phyloP scores from a whole-genome alignment of 768 basidiomycete genomes.

The Lactarius hatsudake region DNA sequence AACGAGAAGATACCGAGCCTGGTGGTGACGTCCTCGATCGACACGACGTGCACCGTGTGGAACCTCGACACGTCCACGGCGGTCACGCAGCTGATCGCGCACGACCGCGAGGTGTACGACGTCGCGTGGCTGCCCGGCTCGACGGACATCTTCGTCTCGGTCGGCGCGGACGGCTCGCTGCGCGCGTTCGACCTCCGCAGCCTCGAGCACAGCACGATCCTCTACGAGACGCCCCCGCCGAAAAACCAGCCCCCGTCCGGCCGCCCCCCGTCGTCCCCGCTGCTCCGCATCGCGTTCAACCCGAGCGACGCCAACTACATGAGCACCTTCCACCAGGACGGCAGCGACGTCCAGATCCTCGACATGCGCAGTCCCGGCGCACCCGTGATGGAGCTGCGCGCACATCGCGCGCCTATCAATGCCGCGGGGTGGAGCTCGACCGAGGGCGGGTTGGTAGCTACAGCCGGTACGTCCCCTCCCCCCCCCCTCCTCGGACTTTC shows the following conservation, averaged over 20 bases:
- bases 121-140: constrained; percentile 98
- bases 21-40: constrained; percentile 96
- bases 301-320: constrained; percentile 92
- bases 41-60: constrained; percentile 99
- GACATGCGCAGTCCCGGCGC: constrained; percentile 97
- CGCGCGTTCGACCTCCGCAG: constrained; percentile 96
- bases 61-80: constrained; percentile 93
- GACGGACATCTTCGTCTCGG: constrained; percentile 96
- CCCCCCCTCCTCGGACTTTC: too few relatives aligned
- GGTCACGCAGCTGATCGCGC: constrained; percentile 95
- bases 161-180: constrained; percentile 94
- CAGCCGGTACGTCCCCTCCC: constrained; percentile 80
- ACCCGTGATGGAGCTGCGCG: constrained; percentile 88
- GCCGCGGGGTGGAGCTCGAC: constrained; percentile 88
- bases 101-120: constrained; percentile 95
- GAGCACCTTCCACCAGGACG: constrained; percentile 96
- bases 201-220: constrained; percentile 96
- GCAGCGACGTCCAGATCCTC: constrained; percentile 83
- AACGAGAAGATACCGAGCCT: constrained; percentile 88
- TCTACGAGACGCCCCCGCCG: constrained; percentile 89
- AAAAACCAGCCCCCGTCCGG: constrained; percentile 64
- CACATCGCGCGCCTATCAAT: constrained; percentile 78
- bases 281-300: constrained; percentile 87
- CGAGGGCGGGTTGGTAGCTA: constrained; percentile 81
- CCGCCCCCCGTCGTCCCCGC: constrained; percentile 73